phyloP scores from a whole-genome alignment of 2,329 filamentous ascomycete species.

The Didymellaceae sp. region DNA sequence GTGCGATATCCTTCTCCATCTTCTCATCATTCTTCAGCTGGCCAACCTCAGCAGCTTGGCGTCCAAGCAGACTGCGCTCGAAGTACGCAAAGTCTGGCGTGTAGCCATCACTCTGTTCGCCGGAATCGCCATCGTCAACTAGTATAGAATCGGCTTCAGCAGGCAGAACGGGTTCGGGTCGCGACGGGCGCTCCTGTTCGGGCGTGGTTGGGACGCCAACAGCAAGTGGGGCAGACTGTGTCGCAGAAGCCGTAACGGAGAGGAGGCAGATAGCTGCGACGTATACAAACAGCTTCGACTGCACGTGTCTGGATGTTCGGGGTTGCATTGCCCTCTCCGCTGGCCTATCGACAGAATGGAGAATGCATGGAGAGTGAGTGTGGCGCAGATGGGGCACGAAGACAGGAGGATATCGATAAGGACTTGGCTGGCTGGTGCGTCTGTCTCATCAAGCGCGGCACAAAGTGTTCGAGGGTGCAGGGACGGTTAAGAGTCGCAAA shows the following conservation, averaged over 20 bases:
- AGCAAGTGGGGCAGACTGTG: no score
- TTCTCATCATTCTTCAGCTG: constrained; percentile 71
- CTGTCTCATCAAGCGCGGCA: constrained; percentile 10
- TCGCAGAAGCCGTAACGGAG: constrained; percentile 65
- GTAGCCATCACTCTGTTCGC: constrained; percentile 53
- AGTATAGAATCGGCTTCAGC: constrained; percentile 54
- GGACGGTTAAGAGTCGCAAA: background rate
- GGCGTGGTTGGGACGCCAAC: no score
- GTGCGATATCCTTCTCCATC: constrained; percentile 63
- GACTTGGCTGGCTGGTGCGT: constrained; percentile 5
- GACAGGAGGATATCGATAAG: constrained; percentile 18
- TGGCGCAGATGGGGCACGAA: constrained; percentile 27
- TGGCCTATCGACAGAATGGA: constrained; percentile 27
- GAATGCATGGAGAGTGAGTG: constrained; percentile 25
- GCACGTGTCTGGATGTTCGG: constrained; percentile 68
- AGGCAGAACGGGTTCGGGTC: constrained; percentile 40
- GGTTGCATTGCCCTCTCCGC: constrained; percentile 49
- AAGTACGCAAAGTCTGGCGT: constrained; percentile 67
- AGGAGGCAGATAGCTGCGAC: constrained; percentile 66
- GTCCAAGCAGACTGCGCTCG: constrained; percentile 68
- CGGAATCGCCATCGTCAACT: constrained; percentile 34
- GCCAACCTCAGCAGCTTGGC: constrained; percentile 58
- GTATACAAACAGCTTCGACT: constrained; percentile 74
- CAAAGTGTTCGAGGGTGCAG: background rate
- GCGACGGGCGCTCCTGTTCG: constrained; percentile 21